A percentile compares a stretch with the other conserved stretches of the same genome.
Conservation (phyloP, 148 eudicot species). For the Beta vulgaris region DNA sequence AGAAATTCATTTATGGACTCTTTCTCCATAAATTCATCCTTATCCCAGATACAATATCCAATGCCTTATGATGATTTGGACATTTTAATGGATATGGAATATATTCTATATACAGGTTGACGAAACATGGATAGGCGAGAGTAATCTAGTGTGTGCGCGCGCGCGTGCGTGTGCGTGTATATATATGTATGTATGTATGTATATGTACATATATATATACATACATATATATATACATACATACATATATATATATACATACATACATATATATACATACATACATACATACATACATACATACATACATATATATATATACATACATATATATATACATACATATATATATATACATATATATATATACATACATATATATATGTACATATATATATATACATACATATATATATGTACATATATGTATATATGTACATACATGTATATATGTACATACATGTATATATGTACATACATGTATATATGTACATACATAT, state of each 20-base stretch:
- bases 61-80: too few species aligned
- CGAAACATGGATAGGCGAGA: too few species aligned
- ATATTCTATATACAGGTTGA: too few species aligned
- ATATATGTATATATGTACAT: background rate
- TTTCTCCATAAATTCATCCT: too few species aligned
- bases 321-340: background rate
- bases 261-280: background rate
- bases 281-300: background rate
- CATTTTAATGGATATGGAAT: too few species aligned
- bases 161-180: too few species aligned
- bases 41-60: too few species aligned
- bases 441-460: background rate
- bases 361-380: background rate
- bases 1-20: too few species aligned
- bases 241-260: background rate
- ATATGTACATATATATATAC: background rate
- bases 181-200: background rate
- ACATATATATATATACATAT: constrained; percentile 1
- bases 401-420: background rate
- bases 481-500: background rate
- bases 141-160: too few species aligned
- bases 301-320: constrained; percentile 1
- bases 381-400: background rate
- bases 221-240: background rate
- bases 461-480: background rate